These are phyloP conservation scores for Aciculosporium take DNA, from an alignment of 2,329 filamentous ascomycete species.

Conservation along the genomic window DNA sequence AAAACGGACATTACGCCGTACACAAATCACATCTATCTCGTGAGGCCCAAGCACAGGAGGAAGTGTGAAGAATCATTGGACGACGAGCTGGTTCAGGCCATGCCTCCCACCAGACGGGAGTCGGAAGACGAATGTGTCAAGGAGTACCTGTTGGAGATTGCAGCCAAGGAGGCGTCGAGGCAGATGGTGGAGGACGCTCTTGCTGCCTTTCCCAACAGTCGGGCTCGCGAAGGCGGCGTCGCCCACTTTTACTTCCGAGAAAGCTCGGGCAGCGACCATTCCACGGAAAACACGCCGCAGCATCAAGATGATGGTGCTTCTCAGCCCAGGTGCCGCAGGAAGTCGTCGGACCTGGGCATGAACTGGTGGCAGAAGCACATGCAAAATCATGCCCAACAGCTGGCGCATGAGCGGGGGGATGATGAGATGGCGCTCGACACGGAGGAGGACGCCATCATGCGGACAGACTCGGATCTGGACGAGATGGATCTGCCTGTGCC, in stretches of 20 bases:
- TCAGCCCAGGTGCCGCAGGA: slow-evolving; percentile 30
- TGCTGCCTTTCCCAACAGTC: slow-evolving; percentile 62
- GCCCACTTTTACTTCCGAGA: slow-evolving; percentile 57
- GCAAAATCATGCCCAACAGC: slow-evolving; percentile 59
- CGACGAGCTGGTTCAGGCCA: slow-evolving; percentile 17
- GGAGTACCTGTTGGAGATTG: slow-evolving; percentile 64
- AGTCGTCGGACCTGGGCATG: slow-evolving; percentile 48
- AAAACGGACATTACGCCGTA: slow-evolving; percentile 59
- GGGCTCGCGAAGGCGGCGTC: slow-evolving; percentile 53
- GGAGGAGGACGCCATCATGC: slow-evolving; percentile 15
- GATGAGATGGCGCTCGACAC: slow-evolving; percentile 15
- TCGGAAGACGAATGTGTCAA: slow-evolving; percentile 62
- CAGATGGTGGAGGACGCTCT: slow-evolving; percentile 66
- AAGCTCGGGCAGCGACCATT: slow-evolving; percentile 43
- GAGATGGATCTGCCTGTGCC: slow-evolving; percentile 26
- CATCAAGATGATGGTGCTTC: slow-evolving; percentile 12
- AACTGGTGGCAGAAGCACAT: slow-evolving; percentile 69
- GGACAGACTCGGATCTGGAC: slow-evolving; percentile 28
- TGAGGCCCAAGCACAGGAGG: slow-evolving; percentile 25
- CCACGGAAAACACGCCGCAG: slow-evolving; percentile 23
- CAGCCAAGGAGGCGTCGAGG: slow-evolving; percentile 65
- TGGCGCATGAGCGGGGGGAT: slow-evolving; percentile 32
- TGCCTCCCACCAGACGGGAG: slow-evolving; percentile 41
- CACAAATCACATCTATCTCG: slow-evolving; percentile 43
- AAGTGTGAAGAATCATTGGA: slow-evolving; percentile 17